phyloP scores from a whole-genome alignment of 2,329 filamentous ascomycete genomes.

The Acrodontium crateriforme region DNA sequence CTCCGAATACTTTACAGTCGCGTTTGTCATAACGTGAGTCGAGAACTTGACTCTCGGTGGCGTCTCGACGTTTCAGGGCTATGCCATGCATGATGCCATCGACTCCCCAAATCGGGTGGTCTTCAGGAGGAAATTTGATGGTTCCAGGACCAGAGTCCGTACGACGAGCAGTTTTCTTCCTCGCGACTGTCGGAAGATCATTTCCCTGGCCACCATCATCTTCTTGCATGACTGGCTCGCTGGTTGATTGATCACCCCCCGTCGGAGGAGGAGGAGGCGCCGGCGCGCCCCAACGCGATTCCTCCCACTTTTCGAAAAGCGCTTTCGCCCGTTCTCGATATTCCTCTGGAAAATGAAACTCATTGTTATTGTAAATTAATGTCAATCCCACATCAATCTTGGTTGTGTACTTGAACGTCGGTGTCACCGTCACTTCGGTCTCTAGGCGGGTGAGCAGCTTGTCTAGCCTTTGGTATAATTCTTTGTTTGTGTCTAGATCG shows the following conservation, averaged over 20 bases:
- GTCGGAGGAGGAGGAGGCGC: neutral
- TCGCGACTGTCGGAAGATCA: neutral
- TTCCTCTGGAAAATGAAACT: constrained; percentile 8
- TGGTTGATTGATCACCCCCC: neutral
- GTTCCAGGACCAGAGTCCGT: no score
- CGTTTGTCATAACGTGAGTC: constrained; percentile 4
- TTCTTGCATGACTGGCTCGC: constrained; percentile 1
- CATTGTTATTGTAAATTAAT: constrained; percentile 4
- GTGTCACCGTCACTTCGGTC: constrained; percentile 8
- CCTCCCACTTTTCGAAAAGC: constrained; percentile 9
- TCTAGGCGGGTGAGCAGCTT: constrained; percentile 9
- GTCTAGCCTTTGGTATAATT: constrained; percentile 7
- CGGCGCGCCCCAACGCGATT: constrained; percentile 10
- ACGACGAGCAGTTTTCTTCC: no score
- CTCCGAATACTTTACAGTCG: constrained; percentile 10
- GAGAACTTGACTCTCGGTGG: constrained; percentile 6
- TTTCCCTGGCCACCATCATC: constrained; percentile 3
- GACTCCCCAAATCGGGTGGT: constrained; percentile 13
- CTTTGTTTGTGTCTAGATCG: no score
- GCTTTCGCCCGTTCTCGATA: constrained; percentile 6
- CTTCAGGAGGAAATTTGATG: constrained; percentile 6
- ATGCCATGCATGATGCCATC: constrained; percentile 17
- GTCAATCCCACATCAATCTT: constrained; percentile 7
- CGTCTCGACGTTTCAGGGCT: constrained; percentile 4
- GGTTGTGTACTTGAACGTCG: constrained; percentile 5